A percentile compares a stretch with the other conserved stretches of the same genome.
These are phyloP conservation scores for Lagenaria siceraria DNA, from an alignment of 306 rosid genomes.

Conservation along the genomic window DNA sequence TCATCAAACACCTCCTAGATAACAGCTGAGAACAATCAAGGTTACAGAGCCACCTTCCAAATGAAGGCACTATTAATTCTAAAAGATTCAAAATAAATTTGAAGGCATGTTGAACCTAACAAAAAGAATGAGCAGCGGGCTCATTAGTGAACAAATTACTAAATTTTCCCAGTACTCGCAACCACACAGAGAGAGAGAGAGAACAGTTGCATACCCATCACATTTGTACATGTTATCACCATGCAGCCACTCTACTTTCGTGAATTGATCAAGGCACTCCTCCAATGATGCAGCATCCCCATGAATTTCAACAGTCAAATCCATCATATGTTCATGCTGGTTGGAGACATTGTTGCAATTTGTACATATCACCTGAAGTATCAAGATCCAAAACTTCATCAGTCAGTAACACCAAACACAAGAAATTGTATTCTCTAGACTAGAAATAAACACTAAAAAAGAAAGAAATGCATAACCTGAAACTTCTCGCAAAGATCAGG, in stretches of 20 bases:
- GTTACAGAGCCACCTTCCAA: slow-evolving; percentile 1
- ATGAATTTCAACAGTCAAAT: slow-evolving; percentile 92
- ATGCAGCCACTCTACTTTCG: slow-evolving; percentile 69
- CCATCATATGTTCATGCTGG: slow-evolving; percentile 95
- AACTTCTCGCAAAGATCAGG: not conserved
- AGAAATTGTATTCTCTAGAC: not conserved
- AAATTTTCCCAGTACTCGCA: not conserved
- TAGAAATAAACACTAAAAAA: not conserved
- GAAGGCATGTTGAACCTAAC: not conserved
- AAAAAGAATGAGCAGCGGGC: not conserved
- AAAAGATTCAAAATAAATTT: not conserved
- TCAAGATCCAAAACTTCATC: not conserved
- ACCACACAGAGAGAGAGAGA: not conserved
- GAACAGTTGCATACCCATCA: slow-evolving; percentile 55
- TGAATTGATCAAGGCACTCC: slow-evolving; percentile 92
- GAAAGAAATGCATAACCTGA: not conserved
- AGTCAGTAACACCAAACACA: slow-evolving; percentile 7
- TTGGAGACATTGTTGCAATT: slow-evolving; percentile 64
- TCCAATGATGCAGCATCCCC: slow-evolving; percentile 89
- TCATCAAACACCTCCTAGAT: not conserved
- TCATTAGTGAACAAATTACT: not conserved
- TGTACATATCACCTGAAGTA: slow-evolving; percentile 71
- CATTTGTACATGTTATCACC: slow-evolving; percentile 97
- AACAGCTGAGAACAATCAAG: not conserved
- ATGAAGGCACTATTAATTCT: not conserved